Evolutionary conservation across 257 asterid species (phyloP), one percentile per base, ranked within the genome.

Genomic region (Solanum etuberosum): DNA sequence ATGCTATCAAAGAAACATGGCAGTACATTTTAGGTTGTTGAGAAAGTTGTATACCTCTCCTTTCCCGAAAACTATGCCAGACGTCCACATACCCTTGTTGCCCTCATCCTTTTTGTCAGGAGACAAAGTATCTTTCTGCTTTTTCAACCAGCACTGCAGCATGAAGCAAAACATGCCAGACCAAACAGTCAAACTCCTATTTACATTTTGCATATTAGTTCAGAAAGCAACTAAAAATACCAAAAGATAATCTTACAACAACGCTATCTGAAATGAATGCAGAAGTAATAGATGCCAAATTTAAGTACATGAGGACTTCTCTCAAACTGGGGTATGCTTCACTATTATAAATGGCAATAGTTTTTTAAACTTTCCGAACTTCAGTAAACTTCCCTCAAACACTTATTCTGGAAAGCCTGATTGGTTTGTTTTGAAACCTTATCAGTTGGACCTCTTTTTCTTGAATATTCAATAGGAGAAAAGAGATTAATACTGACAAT

Each of bases 131-230:
- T 97, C 99, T 90, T 91, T 92, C 91, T 97, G 99, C 86, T 94
- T 95, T 94, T 97, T 97, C 95, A 95, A 90, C 99, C 98, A 97
- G 91, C 99, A 97, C 99, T 97, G 54, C 7, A 89, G 84, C 88
- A 89, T 68, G 43, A 29, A 84, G 78, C 14, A 84, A 63, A 4
- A 40, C 57, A 84, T 9, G 65, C 32, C 67, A 67, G 65, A n/a
- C 43, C 67, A 84, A 63, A 18, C 85, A 46, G 68, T 81, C 85
- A 81, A 48, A 29, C 68, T 81, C 68, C 37, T 25, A 18, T 48
- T 81, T 0, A 48, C 18, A 8, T 18, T 1, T 1, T 81, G 68
- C 1, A 29, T 18, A 5, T 29, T 81, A 10, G 68, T 18, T 18
- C 68, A 29, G 5, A 81, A 81, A 81, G 65, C 18, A 31, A 29